These are phyloP conservation scores for Leptographium galeiforme DNA, from an alignment of 2,329 filamentous ascomycete species.

Conservation along the genomic window DNA sequence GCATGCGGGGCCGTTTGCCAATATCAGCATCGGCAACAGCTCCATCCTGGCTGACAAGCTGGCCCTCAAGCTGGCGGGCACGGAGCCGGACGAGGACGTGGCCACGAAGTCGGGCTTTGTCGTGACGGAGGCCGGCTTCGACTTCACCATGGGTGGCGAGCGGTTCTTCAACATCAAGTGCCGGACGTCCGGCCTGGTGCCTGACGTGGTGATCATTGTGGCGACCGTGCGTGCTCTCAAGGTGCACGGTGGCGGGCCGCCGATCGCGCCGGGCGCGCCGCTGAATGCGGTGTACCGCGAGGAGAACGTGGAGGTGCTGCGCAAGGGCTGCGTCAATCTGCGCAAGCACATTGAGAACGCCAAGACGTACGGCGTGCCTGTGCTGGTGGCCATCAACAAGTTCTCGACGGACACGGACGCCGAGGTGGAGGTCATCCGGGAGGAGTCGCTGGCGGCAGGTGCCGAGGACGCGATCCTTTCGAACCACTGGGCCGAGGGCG, in stretches of 20 bases:
- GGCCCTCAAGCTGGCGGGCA: conserved; percentile 88
- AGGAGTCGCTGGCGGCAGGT: conserved; percentile 82
- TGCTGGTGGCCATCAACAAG: conserved; percentile 94
- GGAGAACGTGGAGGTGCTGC: conserved; percentile 85
- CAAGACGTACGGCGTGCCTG: conserved; percentile 75
- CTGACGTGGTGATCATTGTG: conserved; percentile 88
- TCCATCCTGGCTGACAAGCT: conserved; percentile 91
- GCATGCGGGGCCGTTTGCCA: conserved; percentile 93
- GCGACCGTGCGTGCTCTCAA: conserved; percentile 92
- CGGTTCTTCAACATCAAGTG: conserved; percentile 99
- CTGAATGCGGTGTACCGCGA: conserved; percentile 82
- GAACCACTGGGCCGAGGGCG: conserved; percentile 95
- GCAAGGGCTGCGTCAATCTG: conserved; percentile 82
- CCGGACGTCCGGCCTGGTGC: conserved; percentile 79
- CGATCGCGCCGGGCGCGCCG: conserved; percentile 74
- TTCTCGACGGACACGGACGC: conserved; percentile 90
- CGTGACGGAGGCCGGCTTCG: conserved; percentile 93
- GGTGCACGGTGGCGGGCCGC: conserved; percentile 92
- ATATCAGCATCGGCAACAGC: conserved; percentile 95
- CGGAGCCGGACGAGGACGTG: conserved; percentile 80
- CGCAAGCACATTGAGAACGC: conserved; percentile 93
- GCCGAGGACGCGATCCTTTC: conserved; percentile 87
- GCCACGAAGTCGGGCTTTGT: conserved; percentile 78
- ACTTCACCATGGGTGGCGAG: conserved; percentile 99
- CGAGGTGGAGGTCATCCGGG: conserved; percentile 76